Percentiles rank a stretch among this genome's conserved stretches.
phyloP scores from a whole-genome alignment of 2,329 filamentous ascomycete species.

The Phialophora macrospora region DNA sequence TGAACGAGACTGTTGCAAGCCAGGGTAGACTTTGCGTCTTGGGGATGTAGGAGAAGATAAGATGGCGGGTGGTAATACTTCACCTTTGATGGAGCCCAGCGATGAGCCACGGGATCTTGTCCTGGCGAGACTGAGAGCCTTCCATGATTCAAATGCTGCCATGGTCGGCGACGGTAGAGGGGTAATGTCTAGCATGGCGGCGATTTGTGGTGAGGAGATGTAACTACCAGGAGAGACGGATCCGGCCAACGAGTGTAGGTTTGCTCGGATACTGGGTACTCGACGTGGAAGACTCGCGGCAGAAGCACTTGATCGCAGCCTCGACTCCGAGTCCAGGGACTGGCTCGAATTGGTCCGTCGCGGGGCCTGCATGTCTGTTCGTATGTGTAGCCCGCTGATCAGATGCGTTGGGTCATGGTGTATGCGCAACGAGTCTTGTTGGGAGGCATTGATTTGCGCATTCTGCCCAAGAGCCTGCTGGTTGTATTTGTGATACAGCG shows the following conservation, averaged over 20 bases:
- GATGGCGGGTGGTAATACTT: slow-evolving; percentile 25
- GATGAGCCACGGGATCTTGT: slow-evolving; percentile 53
- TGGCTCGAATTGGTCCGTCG: slow-evolving; percentile 30
- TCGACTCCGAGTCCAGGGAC: slow-evolving; percentile 41
- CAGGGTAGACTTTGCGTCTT: slow-evolving; percentile 48
- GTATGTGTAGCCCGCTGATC: slow-evolving; percentile 37
- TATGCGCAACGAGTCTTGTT: slow-evolving; percentile 4
- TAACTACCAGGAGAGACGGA: slow-evolving; percentile 66
- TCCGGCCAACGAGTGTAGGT: slow-evolving; percentile 49
- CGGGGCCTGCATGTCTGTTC: slow-evolving; percentile 33
- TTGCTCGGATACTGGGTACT: slow-evolving; percentile 51
- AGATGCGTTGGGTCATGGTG: slow-evolving; percentile 33
- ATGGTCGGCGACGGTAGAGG: slow-evolving; percentile 76
- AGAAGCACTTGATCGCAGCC: slow-evolving; percentile 49
- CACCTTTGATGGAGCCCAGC: slow-evolving; percentile 45
- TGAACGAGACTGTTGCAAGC: slow-evolving; percentile 42
- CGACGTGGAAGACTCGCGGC: slow-evolving; percentile 51
- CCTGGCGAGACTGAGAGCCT: slow-evolving; percentile 54
- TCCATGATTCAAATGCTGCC: slow-evolving; percentile 72
- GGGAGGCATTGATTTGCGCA: slow-evolving; percentile 24
- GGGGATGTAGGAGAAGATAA: slow-evolving; percentile 39
- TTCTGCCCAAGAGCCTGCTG: slow-evolving; percentile 33
- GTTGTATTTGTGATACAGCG: slow-evolving; percentile 25
- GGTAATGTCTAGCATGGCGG: slow-evolving; percentile 78
- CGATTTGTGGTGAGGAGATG: slow-evolving; percentile 73